Conservation (phyloP, 2,329 filamentous ascomycete genomes). For the Calonectria pteridis region DNA sequence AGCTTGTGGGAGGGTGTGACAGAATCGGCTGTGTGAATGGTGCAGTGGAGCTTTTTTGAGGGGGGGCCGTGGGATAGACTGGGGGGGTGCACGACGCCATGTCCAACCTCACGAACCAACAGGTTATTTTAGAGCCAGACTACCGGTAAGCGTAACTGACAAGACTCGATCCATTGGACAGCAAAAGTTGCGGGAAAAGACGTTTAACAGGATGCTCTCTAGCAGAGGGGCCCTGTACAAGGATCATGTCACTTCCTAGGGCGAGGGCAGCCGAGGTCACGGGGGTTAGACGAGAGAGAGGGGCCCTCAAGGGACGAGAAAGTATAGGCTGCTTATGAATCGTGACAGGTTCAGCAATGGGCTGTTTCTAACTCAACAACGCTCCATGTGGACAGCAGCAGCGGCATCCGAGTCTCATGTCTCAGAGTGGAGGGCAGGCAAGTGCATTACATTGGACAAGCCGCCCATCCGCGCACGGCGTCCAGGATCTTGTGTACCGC, state of each 20-base stretch:
- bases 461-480: not conserved
- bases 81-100: not conserved
- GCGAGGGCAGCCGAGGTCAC: not conserved
- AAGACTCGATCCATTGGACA: not conserved
- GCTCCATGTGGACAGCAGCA: not conserved
- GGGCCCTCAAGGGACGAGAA: not conserved
- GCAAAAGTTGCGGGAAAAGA: constrained; percentile 5
- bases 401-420: constrained; percentile 1
- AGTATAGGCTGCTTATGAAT: not conserved
- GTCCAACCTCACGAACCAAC: constrained; percentile 18
- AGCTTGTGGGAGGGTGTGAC: constrained; percentile 1
- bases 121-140: constrained; percentile 20
- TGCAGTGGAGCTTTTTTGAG: not conserved
- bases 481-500: not conserved
- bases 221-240: constrained; percentile 1
- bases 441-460: constrained; percentile 8
- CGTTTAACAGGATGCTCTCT: not conserved
- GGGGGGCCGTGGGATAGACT: not conserved
- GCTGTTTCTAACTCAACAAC: constrained; percentile 7
- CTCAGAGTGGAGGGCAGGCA: not conserved
- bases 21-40: not conserved
- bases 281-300: not conserved
- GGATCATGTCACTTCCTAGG: not conserved
- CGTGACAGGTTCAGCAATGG: not conserved
- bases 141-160: constrained; percentile 24